These are phyloP conservation scores for Suillus luteus DNA, from an alignment of 768 basidiomycete genomes.

Conservation along the genomic window DNA sequence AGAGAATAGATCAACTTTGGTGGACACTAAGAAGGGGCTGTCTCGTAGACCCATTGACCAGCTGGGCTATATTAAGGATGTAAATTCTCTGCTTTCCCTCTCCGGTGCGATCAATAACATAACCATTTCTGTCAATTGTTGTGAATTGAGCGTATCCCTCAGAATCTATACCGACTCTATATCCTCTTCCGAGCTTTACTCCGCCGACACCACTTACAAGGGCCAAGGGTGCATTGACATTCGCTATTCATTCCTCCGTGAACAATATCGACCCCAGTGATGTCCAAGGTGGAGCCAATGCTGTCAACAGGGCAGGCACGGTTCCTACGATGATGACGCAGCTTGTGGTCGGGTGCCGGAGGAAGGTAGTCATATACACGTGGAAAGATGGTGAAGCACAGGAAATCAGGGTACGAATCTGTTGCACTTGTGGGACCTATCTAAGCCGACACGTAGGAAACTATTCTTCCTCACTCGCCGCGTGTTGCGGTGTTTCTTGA, in stretches of 20 bases:
- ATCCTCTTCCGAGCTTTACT: conserved; percentile 70
- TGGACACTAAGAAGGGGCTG: conserved; percentile 69
- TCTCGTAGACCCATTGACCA: conserved; percentile 81
- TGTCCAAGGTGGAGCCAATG: conserved; percentile 18
- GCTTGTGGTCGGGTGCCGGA: conserved; percentile 82
- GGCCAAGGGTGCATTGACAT: conserved; percentile 81
- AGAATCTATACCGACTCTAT: conserved; percentile 78
- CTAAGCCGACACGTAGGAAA: conserved; percentile 58
- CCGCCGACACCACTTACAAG: conserved; percentile 73
- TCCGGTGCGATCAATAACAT: conserved; percentile 57
- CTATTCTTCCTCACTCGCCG: conserved; percentile 85
- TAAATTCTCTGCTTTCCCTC: conserved; percentile 82
- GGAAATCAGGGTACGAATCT: conserved; percentile 57
- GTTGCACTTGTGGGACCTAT: conserved; percentile 1
- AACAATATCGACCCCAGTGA: conserved; percentile 41
- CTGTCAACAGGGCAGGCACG: conserved; percentile 35
- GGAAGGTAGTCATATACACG: conserved; percentile 81
- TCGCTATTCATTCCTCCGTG: conserved; percentile 69
- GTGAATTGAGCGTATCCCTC: conserved; percentile 9
- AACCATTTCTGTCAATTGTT: background rate
- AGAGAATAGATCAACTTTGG: conserved; percentile 32
- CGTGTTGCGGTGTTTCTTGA: conserved; percentile 77
- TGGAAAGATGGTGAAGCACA: conserved; percentile 87
- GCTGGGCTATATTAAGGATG: conserved; percentile 79
- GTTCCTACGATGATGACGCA: conserved; percentile 73